Base-by-base conservation (phyloP, 257 asterid genomes). In the Eustoma russellianum region DNA sequence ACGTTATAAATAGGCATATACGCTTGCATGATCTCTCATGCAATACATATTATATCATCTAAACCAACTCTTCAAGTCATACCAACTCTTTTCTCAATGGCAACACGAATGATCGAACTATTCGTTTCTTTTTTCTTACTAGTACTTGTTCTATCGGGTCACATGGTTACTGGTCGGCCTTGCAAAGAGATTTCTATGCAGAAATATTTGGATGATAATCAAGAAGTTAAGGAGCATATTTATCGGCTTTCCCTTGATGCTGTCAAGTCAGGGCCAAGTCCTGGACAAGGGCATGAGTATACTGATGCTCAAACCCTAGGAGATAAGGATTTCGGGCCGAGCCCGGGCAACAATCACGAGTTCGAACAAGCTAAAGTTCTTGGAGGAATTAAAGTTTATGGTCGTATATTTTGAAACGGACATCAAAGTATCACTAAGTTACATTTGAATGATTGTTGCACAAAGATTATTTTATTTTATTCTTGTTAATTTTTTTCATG, bases 211-310 rank as follows among this genome's bases (percentile, higher is more conserved):
- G 30, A 24, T 24, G 30, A 2, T 2, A 24, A 16, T 35, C 15
- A 13, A 13, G 34, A 28, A 51, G 10, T 13, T 13, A 38, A 2
- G 34, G 5, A 17, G 40, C 11, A 33, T 30, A 19, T 33, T 28
- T 12, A 57, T 24, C 16, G 53, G 62, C 15, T 12, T 17, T 52
- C 33, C 46, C 35, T 53, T 2, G 53, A 52, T 7, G 58, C 30
- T 10, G 58, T 64, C 40, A 56, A 64, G 62, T 11, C 43, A 11
- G 68, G 61, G 7, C 61, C 50, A 13, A 56, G 61, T 45, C 51
- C 61, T 24, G 61, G 61, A 3, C 18, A 9, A 24, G 61, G 50
- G n/a, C 51, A 43, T 5, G 24, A 41, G 48, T 56, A 24, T 35
- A 24, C 15, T 13, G 17, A 46, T 17, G 52, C 13, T 0, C 18